Conservation (phyloP, 768 basidiomycete species). For the Tylopilus intermedius region DNA sequence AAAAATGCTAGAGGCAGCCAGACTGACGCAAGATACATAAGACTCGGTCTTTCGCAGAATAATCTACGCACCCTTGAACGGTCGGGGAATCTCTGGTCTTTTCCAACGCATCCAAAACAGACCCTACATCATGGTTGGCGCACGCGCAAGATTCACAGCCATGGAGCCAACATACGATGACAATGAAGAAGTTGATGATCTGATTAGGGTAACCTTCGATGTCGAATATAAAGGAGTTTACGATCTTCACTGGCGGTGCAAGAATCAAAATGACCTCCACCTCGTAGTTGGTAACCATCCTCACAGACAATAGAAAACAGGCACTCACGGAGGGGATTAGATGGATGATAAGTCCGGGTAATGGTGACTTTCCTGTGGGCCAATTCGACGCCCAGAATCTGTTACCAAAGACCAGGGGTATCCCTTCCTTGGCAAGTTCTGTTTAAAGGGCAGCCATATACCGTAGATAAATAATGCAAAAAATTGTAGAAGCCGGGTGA, state of each 20-base stretch:
- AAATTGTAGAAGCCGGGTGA: not conserved
- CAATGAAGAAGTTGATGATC: conserved; percentile 53
- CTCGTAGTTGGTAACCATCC: not conserved
- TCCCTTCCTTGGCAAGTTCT: conserved; percentile 60
- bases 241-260: conserved; percentile 47
- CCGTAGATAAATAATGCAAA: too few relatives aligned
- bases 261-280: conserved; percentile 49
- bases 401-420: conserved; percentile 57
- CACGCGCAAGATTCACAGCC: too few relatives aligned
- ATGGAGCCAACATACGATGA: conserved; percentile 37
- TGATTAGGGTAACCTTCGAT: conserved; percentile 46
- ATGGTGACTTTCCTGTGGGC: conserved; percentile 53
- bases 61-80: conserved; percentile 46
- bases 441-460: not conserved
- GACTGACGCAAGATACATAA: conserved; percentile 27
- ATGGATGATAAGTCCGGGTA: conserved; percentile 53
- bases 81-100: conserved; percentile 42
- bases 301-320: not conserved
- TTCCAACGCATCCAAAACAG: conserved; percentile 54
- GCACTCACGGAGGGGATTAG: conserved; percentile 45
- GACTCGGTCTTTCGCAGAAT: rapidly evolving
- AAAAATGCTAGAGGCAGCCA: conserved; percentile 55
- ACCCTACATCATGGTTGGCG: conserved; percentile 29
- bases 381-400: conserved; percentile 60
- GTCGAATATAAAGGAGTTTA: conserved; percentile 59